Conservation (phyloP, 2,329 filamentous ascomycete species). For the Verticillium tricorpus region DNA sequence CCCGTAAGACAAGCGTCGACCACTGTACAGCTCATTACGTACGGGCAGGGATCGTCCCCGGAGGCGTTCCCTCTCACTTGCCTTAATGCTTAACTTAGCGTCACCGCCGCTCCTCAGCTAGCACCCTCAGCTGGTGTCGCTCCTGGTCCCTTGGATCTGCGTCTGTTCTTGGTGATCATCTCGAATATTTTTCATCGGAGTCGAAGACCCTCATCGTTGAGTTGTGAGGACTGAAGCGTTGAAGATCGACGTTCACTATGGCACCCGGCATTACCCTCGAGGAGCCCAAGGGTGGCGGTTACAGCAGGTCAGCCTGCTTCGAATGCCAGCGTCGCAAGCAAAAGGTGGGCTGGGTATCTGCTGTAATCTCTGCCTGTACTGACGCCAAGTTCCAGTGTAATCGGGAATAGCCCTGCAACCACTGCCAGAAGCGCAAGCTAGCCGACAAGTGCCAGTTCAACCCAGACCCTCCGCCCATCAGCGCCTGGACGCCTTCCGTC, state of each 20-base stretch:
- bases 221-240: neutral
- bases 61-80: neutral
- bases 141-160: neutral
- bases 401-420: slow-evolving; percentile 33
- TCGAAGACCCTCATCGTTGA: neutral
- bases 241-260: neutral
- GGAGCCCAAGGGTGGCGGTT: neutral
- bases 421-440: slow-evolving; percentile 34
- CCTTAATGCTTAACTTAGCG: neutral
- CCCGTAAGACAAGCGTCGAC: neutral
- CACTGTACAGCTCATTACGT: neutral
- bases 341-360: slow-evolving; percentile 20
- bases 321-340: slow-evolving; percentile 37
- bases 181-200: neutral
- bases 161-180: neutral
- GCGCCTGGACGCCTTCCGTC: slow-evolving; percentile 11
- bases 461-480: neutral
- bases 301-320: slow-evolving; percentile 29
- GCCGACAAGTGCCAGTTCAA: slow-evolving; percentile 30
- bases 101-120: neutral
- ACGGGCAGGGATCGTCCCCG: neutral
- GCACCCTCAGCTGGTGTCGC: neutral
- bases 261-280: neutral
- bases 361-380: neutral
- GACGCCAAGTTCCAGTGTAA: slow-evolving; percentile 24